Base-by-base conservation (phyloP, 352 stramenopile genomes). In the Chrysophaeum taylorii region DNA sequence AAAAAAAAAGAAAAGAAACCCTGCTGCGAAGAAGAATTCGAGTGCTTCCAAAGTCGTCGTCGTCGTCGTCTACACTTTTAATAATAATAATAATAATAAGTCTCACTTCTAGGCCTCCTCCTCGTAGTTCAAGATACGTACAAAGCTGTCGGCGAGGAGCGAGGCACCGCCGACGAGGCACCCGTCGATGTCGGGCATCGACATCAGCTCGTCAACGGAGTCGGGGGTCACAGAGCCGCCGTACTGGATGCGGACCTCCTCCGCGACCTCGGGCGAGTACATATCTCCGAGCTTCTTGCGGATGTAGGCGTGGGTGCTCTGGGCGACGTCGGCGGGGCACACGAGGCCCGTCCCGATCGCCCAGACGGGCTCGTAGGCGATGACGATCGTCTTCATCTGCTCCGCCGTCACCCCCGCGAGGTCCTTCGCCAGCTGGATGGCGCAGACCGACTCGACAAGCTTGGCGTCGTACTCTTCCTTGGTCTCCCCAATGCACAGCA, bases 121-220 rank as follows among this genome's bases (percentile, higher is more conserved):
- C 42, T 50, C 42, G 52, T 41, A 80, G 79, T 94, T 92, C 71
- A 96, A 93, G 80, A 97, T 97, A 68, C 92, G 76, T 29, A 91
- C 71, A 70, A 97, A 97, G 75, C 96, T 77, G 15, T 78, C 90
- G n/a, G 85, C 82, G 78, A 94, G 95, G 64, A 97, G 81, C 69
- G 88, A 94, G 0, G 91, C 91, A 67, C 91, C 91, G 60, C 91
- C 91, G 14, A 97, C 90, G n/a, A 97, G 85, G 75, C 93, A 95
- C 43, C 91, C 92, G 78, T 97, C 92, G 83, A 97, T 95, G 79
- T 97, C 90, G 14, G 82, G 73, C 80, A 92, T 85, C 72, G 91
- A 82, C 70, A 92, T 93, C 9, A 97, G 82, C 71, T 93, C 89
- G 29, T 87, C 81, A 57, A 89, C 89, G 77, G 93, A 96, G 50